Percentiles rank a stretch among this genome's conserved stretches.
These are phyloP conservation scores for Fusarium hostae DNA, from an alignment of 2,329 filamentous ascomycete genomes.

Conservation along the genomic window DNA sequence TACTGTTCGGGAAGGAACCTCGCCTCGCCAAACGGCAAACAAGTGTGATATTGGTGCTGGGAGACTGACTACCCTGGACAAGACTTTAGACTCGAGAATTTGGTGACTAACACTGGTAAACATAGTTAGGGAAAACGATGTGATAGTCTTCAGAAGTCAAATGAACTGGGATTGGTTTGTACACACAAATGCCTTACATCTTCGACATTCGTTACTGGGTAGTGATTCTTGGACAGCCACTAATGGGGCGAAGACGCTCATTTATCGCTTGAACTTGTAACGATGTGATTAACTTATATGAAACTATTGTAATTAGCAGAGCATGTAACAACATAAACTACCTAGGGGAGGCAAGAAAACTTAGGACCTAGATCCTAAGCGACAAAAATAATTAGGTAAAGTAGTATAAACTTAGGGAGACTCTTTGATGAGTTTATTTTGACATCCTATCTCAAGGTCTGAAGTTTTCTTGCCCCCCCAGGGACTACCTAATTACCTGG, in stretches of 20 bases:
- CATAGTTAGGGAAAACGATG: neutral
- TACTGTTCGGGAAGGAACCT: conserved; percentile 26
- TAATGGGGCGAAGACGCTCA: rapidly evolving
- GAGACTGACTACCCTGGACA: conserved; percentile 18
- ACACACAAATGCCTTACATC: neutral
- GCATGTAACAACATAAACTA: neutral
- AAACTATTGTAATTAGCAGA: neutral
- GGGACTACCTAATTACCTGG: no score
- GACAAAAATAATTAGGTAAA: no score
- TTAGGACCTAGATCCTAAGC: neutral
- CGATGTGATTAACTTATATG: neutral
- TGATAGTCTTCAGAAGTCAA: neutral
- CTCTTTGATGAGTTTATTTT: neutral
- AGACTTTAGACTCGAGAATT: neutral
- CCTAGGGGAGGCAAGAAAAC: no score
- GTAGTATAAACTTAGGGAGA: neutral
- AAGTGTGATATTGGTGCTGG: neutral
- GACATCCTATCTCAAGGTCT: no score
- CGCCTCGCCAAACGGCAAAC: conserved; percentile 11
- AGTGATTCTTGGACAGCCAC: neutral
- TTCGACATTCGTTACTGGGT: neutral
- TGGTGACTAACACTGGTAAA: neutral
- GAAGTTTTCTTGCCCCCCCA: no score
- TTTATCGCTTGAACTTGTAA: rapidly evolving
- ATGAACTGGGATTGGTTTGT: neutral